Evolutionary conservation across 768 basidiomycete species (phyloP), one percentile per base, ranked within the genome.

Genomic region (Pleurotus djamor): DNA sequence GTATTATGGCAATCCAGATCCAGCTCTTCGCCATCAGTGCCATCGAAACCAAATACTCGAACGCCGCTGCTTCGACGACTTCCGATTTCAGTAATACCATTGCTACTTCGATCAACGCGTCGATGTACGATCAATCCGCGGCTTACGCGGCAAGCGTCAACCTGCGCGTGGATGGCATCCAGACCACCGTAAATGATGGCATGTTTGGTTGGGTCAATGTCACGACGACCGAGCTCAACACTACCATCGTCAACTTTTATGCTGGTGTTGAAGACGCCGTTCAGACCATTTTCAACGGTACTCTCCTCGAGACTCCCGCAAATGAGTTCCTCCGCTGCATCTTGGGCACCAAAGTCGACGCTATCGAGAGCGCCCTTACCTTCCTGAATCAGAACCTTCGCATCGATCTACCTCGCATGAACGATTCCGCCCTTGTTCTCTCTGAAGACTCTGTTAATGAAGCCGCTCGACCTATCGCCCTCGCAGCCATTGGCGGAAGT

Each of bases 121-220:
- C 84, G 76, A 96, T 96, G 86, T 85, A 84, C 67, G 86, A 89
- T 65, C 87, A 93, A 64, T 95, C 92, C 7, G 68, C 83, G 12
- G 68, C 81, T 3, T 99, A 96, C 64, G 94, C 96, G 3, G 77
- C 71, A n/a, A 79, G 79, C 35, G 79, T 95, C 67, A 99, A 98
- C 64, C 67, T 66, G 16, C 89, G 84, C 34, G 85, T 98, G 17
- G 81, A 84, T 51, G 65, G 65, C 36, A 79, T 93, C 51, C 92
- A 98, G 74, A 78, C 76, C 41, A 83, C 85, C 5, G 84, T 98
- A 72, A 93, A 98, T 69, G 76, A 92, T 43, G 91, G 90, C 28
- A 74, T 98, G 48, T 96, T 98, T 62, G 94, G 95, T 8, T 98
- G 96, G 96, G 88, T 98, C 51, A 94, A 98, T 66, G 82, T 79